These are phyloP conservation scores for Diplodia scrobiculata DNA, from an alignment of 2,329 filamentous ascomycete species.

Conservation along the genomic window DNA sequence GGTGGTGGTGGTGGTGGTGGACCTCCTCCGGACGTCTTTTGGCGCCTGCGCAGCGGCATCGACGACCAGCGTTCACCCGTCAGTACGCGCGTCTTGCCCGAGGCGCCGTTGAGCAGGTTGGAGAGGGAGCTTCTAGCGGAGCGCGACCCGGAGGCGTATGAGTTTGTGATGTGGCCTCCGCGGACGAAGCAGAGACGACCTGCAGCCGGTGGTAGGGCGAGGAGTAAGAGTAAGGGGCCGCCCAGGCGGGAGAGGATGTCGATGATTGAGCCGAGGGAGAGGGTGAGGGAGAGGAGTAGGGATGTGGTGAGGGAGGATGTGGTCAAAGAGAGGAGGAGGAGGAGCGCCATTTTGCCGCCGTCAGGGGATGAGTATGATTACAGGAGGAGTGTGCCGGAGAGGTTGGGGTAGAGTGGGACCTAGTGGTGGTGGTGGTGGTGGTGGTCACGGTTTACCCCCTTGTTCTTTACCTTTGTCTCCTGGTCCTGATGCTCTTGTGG, in stretches of 20 bases:
- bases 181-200: slow-evolving; percentile 27
- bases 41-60: slow-evolving; percentile 43
- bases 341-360: background rate
- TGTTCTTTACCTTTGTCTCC: background rate
- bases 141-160: slow-evolving; percentile 48
- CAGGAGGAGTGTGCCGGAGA: slow-evolving; percentile 16
- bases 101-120: slow-evolving; percentile 50
- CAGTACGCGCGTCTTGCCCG: slow-evolving; percentile 47
- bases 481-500: background rate
- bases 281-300: background rate
- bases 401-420: background rate
- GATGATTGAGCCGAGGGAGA: background rate
- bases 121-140: slow-evolving; percentile 48
- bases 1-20: background rate
- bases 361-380: background rate
- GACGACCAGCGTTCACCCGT: slow-evolving; percentile 34
- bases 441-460: background rate
- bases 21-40: slow-evolving; percentile 45
- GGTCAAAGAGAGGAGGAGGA: slow-evolving; percentile 18
- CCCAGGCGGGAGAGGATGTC: background rate
- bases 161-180: slow-evolving; percentile 45
- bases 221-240: slow-evolving; percentile 19
- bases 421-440: too few relatives aligned
- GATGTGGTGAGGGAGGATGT: background rate
- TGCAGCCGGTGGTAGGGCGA: background rate